Evolutionary conservation across 1,139 yeast species (phyloP).

Genomic region (Saccharomyces hybrid): DNA sequence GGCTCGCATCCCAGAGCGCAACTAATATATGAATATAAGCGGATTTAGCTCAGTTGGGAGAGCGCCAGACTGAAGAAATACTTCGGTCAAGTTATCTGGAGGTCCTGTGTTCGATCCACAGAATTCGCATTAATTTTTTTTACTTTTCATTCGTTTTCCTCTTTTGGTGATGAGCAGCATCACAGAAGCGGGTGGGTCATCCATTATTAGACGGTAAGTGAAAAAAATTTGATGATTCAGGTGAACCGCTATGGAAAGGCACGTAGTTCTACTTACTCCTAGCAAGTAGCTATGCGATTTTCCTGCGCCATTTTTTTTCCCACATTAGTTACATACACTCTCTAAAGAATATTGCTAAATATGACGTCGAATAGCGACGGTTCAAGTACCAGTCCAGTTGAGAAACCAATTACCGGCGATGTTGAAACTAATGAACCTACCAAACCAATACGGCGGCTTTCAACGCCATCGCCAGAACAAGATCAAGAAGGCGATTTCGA

Average conservation of each 20-base stretch:
- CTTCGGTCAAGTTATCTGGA: conserved; percentile 45
- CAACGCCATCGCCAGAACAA: conserved; percentile 2
- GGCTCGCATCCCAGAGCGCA: too few species aligned
- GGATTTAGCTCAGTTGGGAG: conserved; percentile 28
- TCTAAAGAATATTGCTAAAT: neutral
- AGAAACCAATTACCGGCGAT: neutral
- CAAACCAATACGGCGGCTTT: neutral
- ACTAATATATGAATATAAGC: conserved; percentile 5
- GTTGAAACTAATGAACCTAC: neutral
- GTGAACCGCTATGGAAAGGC: neutral
- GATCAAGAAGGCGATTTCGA: conserved; percentile 7
- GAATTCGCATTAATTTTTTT: conserved; percentile 48
- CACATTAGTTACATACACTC: neutral
- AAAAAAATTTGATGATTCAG: neutral
- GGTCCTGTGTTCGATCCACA: conserved; percentile 92
- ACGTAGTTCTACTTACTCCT: neutral
- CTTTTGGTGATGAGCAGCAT: neutral
- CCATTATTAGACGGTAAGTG: neutral
- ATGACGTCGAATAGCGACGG: neutral
- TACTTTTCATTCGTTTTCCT: too few species aligned
- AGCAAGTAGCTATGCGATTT: neutral
- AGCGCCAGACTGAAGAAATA: conserved; percentile 22
- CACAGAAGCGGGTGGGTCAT: neutral
- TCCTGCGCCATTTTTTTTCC: neutral
- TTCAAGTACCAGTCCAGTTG: neutral